Evolutionary conservation across 139 green algal species (phyloP).

Genomic region (Chlamydomonas incerta): DNA sequence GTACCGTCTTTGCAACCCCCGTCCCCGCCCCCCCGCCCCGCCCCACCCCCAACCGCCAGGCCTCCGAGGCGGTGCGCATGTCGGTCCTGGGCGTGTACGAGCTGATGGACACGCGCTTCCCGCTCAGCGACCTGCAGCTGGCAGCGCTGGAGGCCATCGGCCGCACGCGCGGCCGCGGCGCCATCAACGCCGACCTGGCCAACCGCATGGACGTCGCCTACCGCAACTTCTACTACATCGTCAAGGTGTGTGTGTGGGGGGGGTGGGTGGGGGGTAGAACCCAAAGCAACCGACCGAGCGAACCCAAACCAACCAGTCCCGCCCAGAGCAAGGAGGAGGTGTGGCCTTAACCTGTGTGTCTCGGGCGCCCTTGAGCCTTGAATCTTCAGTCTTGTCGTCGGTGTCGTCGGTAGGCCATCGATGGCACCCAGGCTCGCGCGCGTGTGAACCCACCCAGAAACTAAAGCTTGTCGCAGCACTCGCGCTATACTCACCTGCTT

Average conservation of each 20-base stretch:
- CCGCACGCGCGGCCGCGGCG: conserved; percentile 49
- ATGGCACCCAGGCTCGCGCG: no score
- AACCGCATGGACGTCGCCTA: conserved; percentile 52
- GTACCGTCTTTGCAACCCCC: background rate
- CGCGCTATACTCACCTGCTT: no score
- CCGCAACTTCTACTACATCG: conserved; percentile 80
- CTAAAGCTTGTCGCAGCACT: no score
- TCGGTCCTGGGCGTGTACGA: conserved; percentile 69
- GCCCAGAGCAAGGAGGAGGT: no score
- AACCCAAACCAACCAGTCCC: no score
- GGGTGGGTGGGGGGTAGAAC: background rate
- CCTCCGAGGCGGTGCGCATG: conserved; percentile 45
- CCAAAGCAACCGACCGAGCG: no score
- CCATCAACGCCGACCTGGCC: conserved; percentile 68
- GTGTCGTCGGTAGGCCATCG: no score
- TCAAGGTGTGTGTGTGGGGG: conserved; percentile 58
- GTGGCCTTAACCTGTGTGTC: no score
- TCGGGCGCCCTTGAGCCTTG: no score
- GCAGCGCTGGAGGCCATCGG: conserved; percentile 55
- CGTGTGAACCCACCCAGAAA: no score
- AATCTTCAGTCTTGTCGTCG: no score
- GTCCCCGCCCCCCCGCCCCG: background rate
- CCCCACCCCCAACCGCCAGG: conserved; percentile 12
- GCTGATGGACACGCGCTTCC: conserved; percentile 39
- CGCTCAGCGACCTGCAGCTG: conserved; percentile 59